Base-by-base conservation (phyloP, 257 asterid genomes). In the Asclepias syriaca region DNA sequence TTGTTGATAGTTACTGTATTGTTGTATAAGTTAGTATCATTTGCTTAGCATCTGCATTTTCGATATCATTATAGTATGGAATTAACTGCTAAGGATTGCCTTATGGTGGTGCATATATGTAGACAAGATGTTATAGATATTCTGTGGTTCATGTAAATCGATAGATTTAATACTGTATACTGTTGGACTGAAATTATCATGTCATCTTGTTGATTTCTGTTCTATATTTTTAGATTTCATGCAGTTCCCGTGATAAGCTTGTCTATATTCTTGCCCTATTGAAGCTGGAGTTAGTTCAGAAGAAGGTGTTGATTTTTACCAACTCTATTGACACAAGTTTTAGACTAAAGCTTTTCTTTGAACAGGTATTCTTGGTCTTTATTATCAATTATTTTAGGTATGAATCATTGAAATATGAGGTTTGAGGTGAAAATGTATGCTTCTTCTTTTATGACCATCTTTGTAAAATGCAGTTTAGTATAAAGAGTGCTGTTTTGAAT, bases 241-340 rank as follows among this genome's bases (percentile, higher is more conserved):
- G 99, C 84, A 75, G 88, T 77, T 74, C 83, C 55, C 85, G 84
- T n/a, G 99, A 95, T 84, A 95, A 90, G 88, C 86, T 90, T 76
- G 82, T 95, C 57, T 81, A 95, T 74, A 83, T 89, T 76, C 90
- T 95, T 74, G 93, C 97, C 54, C 96, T 95, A 72, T 79, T 92
- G 82, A 90, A 89, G 87, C 81, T 88, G 70, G 92, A 87, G 88
- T 85, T 91, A 75, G 81, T 95, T 76, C 96, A 90, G 81, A 92
- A 88, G 84, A 95, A 85, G 89, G 97, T 88, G 75, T 84, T 95
- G 84, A 87, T 90, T 71, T 95, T 92, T 82, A 83, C 97, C 32
- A 95, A 95, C 77, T 75, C 98, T 45, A 88, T 95, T 77, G 97
- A 95, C 80, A 87, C 78, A 91, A 83, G 98, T 82, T 95, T 86